phyloP scores from a whole-genome alignment of 2,329 filamentous ascomycete genomes.

The Chaetomium globosum region DNA sequence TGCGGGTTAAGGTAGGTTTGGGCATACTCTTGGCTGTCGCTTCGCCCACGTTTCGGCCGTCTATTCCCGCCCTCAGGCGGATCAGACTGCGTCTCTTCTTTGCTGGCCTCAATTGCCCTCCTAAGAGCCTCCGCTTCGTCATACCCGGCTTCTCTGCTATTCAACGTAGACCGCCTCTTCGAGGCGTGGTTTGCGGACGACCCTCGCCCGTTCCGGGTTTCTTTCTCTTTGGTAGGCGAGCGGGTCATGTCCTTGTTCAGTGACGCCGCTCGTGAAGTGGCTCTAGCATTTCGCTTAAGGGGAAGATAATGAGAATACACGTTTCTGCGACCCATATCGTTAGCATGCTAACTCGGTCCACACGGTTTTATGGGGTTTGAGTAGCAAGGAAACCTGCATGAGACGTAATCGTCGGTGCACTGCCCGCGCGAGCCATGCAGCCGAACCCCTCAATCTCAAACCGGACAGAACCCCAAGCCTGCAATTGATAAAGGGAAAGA shows the following conservation, averaged over 20 bases:
- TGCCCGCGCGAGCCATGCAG: conserved; percentile 36
- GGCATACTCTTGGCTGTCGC: conserved; percentile 91
- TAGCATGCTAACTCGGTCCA: conserved; percentile 39
- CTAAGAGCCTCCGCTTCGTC: conserved; percentile 90
- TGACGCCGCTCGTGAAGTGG: conserved; percentile 65
- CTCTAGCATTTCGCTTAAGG: conserved; percentile 58
- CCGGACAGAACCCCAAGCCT: conserved; percentile 21
- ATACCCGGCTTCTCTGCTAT: conserved; percentile 91
- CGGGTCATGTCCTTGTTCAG: conserved; percentile 63
- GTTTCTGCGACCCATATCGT: conserved; percentile 54
- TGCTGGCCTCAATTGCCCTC: conserved; percentile 92
- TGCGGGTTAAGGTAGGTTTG: not conserved
- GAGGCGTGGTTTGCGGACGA: conserved; percentile 59
- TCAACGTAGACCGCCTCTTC: conserved; percentile 95
- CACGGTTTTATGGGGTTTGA: not conserved
- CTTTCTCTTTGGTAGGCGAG: conserved; percentile 55
- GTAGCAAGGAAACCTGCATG: conserved; percentile 22
- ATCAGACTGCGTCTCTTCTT: conserved; percentile 67
- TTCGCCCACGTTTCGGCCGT: conserved; percentile 79
- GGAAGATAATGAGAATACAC: conserved; percentile 68
- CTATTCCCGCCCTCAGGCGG: conserved; percentile 58
- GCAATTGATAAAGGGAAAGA: conserved; percentile 23
- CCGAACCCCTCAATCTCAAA: conserved; percentile 33
- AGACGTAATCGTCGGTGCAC: conserved; percentile 37
- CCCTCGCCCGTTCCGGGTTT: conserved; percentile 59